Evolutionary conservation across 352 stramenopile species (phyloP).

Genomic region (Globisporangium carolinianum): DNA sequence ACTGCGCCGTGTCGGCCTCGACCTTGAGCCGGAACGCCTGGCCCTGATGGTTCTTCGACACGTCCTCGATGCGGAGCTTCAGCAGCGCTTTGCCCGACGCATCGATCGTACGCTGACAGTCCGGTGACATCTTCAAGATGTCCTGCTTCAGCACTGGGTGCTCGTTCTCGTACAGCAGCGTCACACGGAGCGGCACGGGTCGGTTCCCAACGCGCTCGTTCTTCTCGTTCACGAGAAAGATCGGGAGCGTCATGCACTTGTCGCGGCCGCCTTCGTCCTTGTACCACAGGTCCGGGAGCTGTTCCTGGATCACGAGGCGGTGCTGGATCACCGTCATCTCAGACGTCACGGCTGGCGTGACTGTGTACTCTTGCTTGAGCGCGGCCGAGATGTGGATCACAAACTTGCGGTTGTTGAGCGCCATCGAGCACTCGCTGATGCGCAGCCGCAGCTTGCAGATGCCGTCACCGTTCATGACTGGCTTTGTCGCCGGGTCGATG

Average conservation of each 20-base stretch:
- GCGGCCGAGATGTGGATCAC: constrained; percentile 70
- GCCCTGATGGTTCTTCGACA: constrained; percentile 96
- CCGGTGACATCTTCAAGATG: constrained; percentile 88
- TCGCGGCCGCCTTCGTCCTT: constrained; percentile 80
- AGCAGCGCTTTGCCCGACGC: constrained; percentile 76
- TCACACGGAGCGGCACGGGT: constrained; percentile 70
- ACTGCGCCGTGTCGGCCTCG: constrained; percentile 84
- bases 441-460: constrained; percentile 79
- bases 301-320: constrained; percentile 76
- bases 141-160: constrained; percentile 92
- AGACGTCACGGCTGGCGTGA: constrained; percentile 56
- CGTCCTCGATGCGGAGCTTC: constrained; percentile 92
- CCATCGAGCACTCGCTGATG: constrained; percentile 82
- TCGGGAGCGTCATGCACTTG: constrained; percentile 82
- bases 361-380: constrained; percentile 50
- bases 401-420: constrained; percentile 83
- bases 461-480: constrained; percentile 73
- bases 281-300: constrained; percentile 81
- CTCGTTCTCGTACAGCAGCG: constrained; percentile 84
- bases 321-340: constrained; percentile 86
- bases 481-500: constrained; percentile 72
- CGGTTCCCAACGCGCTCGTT: constrained; percentile 70
- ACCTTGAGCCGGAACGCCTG: constrained; percentile 92
- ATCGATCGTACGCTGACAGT: constrained; percentile 84
- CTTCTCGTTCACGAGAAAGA: constrained; percentile 75